Conservation (phyloP, 2,329 filamentous ascomycete species). For the Raffaelea albimanens region DNA sequence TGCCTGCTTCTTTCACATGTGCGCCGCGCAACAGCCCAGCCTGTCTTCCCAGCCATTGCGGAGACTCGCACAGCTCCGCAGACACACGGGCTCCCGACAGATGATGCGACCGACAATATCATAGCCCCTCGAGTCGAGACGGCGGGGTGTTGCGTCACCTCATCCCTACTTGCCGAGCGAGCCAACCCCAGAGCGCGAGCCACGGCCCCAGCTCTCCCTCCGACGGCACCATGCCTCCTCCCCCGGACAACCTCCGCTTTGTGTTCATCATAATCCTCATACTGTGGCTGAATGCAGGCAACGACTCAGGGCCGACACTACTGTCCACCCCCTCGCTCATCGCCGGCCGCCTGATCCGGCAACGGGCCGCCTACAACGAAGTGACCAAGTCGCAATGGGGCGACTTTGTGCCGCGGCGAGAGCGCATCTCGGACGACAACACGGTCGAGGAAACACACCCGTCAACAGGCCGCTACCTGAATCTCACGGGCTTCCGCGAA, state of each 20-base stretch:
- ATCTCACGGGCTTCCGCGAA: slow-evolving; percentile 67
- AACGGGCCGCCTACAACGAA: slow-evolving; percentile 40
- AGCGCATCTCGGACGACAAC: slow-evolving; percentile 12
- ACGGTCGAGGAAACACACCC: slow-evolving; percentile 15
- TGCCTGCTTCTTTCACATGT: no score
- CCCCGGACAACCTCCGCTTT: slow-evolving; percentile 33
- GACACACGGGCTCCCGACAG: no score
- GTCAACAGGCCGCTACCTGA: slow-evolving; percentile 38
- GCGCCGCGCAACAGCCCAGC: no score
- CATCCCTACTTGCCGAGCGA: no score
- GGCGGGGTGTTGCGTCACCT: no score
- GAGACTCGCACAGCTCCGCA: no score
- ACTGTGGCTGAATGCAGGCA: slow-evolving; percentile 34
- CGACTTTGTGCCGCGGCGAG: slow-evolving; percentile 42
- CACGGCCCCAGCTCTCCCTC: not conserved
- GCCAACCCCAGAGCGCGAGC: no score
- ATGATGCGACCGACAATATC: no score
- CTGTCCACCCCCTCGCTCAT: slow-evolving; percentile 31
- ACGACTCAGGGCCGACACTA: slow-evolving; percentile 30
- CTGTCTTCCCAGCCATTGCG: no score
- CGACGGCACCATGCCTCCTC: slow-evolving; percentile 30
- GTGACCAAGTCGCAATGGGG: slow-evolving; percentile 50
- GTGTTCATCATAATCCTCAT: slow-evolving; percentile 30
- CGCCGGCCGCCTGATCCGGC: slow-evolving; percentile 38
- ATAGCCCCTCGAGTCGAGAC: no score